phyloP scores from a whole-genome alignment of 2,329 filamentous ascomycete genomes.

The Trichoderma endophyticum region DNA sequence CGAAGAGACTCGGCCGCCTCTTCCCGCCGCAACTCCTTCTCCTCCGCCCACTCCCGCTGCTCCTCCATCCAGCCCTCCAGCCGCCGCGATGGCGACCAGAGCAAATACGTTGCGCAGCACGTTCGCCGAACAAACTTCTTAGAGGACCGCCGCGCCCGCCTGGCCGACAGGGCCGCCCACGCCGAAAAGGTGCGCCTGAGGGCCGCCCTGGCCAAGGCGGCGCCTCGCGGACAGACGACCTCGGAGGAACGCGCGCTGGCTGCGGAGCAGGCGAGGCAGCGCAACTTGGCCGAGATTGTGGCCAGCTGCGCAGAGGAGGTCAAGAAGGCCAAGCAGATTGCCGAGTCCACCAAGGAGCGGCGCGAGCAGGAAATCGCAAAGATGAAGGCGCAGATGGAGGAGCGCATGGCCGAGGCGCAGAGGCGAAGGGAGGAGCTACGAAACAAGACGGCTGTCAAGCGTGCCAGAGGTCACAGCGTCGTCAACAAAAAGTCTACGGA shows the following conservation, averaged over 20 bases:
- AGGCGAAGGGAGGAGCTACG: conserved; percentile 64
- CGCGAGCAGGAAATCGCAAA: conserved; percentile 70
- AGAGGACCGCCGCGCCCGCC: conserved; percentile 73
- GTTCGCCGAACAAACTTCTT: conserved; percentile 76
- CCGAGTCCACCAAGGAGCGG: conserved; percentile 76
- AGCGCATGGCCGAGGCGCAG: conserved; percentile 75
- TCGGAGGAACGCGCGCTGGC: conserved; percentile 76
- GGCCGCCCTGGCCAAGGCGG: conserved; percentile 70
- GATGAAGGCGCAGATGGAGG: conserved; percentile 72
- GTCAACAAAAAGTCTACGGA: conserved; percentile 49
- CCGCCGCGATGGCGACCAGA: conserved; percentile 56
- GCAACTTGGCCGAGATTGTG: conserved; percentile 77
- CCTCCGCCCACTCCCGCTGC: conserved; percentile 69
- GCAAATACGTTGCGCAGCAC: conserved; percentile 75
- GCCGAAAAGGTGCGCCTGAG: conserved; percentile 78
- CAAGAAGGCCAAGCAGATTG: conserved; percentile 76
- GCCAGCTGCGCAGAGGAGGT: conserved; percentile 81
- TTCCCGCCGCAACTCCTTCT: conserved; percentile 75
- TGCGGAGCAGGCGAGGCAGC: conserved; percentile 73
- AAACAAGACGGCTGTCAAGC: conserved; percentile 51
- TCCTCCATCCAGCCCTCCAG: conserved; percentile 55
- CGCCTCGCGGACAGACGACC: conserved; percentile 59
- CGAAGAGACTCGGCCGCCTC: conserved; percentile 74
- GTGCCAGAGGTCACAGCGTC: conserved; percentile 52
- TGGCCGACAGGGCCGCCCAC: conserved; percentile 77